Evolutionary conservation across 176 grass and related monocot genomes (phyloP).

Genomic region (Microstegium vimineum): DNA sequence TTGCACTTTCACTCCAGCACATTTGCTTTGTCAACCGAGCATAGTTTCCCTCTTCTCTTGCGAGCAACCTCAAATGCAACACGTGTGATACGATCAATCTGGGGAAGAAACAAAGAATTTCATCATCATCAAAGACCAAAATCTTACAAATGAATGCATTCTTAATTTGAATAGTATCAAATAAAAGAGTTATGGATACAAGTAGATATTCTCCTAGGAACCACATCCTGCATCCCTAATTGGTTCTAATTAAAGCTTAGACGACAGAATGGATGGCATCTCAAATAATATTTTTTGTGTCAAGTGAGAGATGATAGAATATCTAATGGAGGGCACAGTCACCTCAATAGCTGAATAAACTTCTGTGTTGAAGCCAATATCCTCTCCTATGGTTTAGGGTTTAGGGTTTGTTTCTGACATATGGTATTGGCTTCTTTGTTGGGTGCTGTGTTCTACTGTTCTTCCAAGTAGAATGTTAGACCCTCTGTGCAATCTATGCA

Average conservation of each 20-base stretch:
- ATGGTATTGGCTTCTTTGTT: too few relatives aligned
- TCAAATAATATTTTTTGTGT: neutral
- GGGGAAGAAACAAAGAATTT: neutral
- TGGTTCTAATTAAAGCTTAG: neutral
- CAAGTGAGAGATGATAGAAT: neutral
- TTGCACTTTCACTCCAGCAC: too few relatives aligned
- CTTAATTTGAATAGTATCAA: constrained; percentile 6
- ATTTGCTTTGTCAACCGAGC: constrained; percentile 96
- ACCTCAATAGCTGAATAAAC: constrained; percentile 82
- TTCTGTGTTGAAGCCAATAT: constrained; percentile 92
- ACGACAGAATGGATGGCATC: neutral
- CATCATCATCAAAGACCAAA: constrained; percentile 6
- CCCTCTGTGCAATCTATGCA: too few relatives aligned
- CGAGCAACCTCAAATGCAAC: constrained; percentile 87
- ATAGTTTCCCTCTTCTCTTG: constrained; percentile 70
- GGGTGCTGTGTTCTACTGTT: too few relatives aligned
- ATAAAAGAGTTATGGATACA: neutral
- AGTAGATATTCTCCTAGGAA: neutral
- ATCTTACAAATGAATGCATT: neutral
- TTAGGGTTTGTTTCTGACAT: too few relatives aligned
- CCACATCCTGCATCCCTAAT: neutral
- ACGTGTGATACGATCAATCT: constrained; percentile 85
- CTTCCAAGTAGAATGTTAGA: too few relatives aligned
- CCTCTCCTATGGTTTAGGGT: too few relatives aligned
- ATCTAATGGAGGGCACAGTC: neutral